Conservation (phyloP, 2,329 filamentous ascomycete species). For the Aspergillus pseudoviridinutans region DNA sequence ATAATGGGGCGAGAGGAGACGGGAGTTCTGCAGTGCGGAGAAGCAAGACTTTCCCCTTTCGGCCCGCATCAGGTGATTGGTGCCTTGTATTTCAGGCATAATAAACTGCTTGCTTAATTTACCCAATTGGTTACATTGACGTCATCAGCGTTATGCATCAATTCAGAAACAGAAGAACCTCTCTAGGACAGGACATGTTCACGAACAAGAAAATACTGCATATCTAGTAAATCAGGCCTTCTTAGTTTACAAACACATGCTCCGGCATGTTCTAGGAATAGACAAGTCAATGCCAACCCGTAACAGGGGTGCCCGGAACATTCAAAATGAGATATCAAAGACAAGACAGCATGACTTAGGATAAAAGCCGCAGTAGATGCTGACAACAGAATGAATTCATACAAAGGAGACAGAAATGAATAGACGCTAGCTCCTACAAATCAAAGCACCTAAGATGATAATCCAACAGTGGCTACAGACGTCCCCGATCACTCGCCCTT, state of each 20-base stretch:
- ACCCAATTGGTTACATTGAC: background rate
- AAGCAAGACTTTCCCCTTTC: constrained; percentile 12
- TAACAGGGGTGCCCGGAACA: constrained; percentile 9
- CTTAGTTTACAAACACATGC: constrained; percentile 22
- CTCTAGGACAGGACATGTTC: too few relatives aligned
- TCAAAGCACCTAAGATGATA: constrained; percentile 21
- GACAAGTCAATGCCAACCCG: constrained; percentile 16
- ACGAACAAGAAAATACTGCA: constrained; percentile 1
- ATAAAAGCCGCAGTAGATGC: constrained; percentile 9
- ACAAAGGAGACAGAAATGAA: constrained; percentile 24
- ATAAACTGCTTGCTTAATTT: constrained; percentile 4
- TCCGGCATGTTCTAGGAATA: constrained; percentile 26
- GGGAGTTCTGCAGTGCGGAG: constrained; percentile 14
- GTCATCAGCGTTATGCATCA: constrained; percentile 1
- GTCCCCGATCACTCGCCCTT: constrained; percentile 55
- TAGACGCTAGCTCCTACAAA: constrained; percentile 26
- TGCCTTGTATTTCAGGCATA: constrained; percentile 9
- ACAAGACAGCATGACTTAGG: constrained; percentile 18
- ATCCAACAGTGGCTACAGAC: constrained; percentile 7
- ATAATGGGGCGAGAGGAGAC: background rate
- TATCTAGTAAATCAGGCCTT: constrained; percentile 15
- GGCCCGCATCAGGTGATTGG: constrained; percentile 14
- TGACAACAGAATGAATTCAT: constrained; percentile 23
- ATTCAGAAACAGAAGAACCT: too few relatives aligned
- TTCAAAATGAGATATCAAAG: constrained; percentile 13